A percentile compares a stretch with the other conserved stretches of the same genome.
phyloP scores from a whole-genome alignment of 2,329 filamentous ascomycete species.

The Pezicula carpinea region DNA sequence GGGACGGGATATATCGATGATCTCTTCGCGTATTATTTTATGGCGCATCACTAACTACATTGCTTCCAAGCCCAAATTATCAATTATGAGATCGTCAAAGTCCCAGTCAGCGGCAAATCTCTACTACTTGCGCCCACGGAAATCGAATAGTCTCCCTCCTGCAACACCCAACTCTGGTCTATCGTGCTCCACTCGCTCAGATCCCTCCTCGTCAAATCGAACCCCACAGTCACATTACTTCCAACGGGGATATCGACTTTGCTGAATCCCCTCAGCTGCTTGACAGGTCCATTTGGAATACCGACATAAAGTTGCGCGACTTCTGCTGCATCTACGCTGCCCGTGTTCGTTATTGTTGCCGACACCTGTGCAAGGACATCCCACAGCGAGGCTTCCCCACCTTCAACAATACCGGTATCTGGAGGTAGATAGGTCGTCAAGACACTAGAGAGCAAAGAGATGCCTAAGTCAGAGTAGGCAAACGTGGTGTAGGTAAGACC shows the following conservation, averaged over 20 bases:
- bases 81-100: slow-evolving; percentile 2
- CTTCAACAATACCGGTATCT: slow-evolving; percentile 42
- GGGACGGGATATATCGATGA: too few relatives aligned
- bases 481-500: slow-evolving; percentile 54
- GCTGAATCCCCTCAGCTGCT: slow-evolving; percentile 59
- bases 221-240: slow-evolving; percentile 37
- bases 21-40: too few relatives aligned
- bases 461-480: slow-evolving; percentile 34
- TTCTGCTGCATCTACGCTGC: slow-evolving; percentile 29
- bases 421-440: slow-evolving; percentile 39
- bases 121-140: slow-evolving; percentile 19
- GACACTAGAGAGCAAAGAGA: slow-evolving; percentile 35
- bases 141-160: slow-evolving; percentile 15
- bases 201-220: slow-evolving; percentile 56
- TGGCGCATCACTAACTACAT: too few relatives aligned
- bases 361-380: slow-evolving; percentile 45
- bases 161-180: slow-evolving; percentile 52
- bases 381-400: slow-evolving; percentile 51
- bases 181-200: slow-evolving; percentile 60
- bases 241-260: slow-evolving; percentile 48
- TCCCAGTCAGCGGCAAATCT: slow-evolving; percentile 10
- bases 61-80: neutral
- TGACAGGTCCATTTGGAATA: slow-evolving; percentile 41
- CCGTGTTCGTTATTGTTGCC: slow-evolving; percentile 49
- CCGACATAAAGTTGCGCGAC: slow-evolving; percentile 29